Percentiles rank a stretch among this genome's conserved stretches.
These are phyloP conservation scores for Talaromyces albobiverticillius DNA, from an alignment of 2,329 filamentous ascomycete species.

Conservation along the genomic window DNA sequence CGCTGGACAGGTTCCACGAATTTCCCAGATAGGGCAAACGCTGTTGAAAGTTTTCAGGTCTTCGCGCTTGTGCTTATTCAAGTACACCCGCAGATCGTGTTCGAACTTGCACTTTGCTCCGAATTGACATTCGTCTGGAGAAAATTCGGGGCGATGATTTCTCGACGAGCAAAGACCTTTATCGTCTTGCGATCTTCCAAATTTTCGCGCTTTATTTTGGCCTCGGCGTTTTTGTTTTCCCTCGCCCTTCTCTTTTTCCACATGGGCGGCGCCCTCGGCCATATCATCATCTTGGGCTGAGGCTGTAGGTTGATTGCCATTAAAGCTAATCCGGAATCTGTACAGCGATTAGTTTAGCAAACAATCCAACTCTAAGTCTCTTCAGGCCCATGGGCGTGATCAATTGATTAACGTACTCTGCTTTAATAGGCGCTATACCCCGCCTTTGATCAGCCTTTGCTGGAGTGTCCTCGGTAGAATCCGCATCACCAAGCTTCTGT, in stretches of 20 bases:
- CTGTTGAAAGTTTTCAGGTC: slow-evolving; percentile 75
- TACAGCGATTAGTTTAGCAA: not conserved
- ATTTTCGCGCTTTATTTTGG: slow-evolving; percentile 80
- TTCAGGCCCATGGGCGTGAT: not conserved
- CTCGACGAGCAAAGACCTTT: slow-evolving; percentile 75
- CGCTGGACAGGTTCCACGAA: slow-evolving; percentile 70
- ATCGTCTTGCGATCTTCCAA: slow-evolving; percentile 75
- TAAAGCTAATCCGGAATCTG: slow-evolving; percentile 30
- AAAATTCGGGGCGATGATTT: slow-evolving; percentile 73
- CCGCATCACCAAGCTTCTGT: slow-evolving; percentile 51
- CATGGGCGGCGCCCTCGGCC: slow-evolving; percentile 55
- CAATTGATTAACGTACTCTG: slow-evolving; percentile 55
- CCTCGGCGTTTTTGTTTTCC: slow-evolving; percentile 61
- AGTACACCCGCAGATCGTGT: slow-evolving; percentile 82
- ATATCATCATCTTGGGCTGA: slow-evolving; percentile 53
- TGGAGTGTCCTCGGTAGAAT: slow-evolving; percentile 21
- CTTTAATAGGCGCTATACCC: slow-evolving; percentile 69
- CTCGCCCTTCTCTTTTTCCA: slow-evolving; percentile 33
- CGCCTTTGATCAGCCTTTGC: slow-evolving; percentile 33
- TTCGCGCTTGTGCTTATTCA: slow-evolving; percentile 74
- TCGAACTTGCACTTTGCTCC: slow-evolving; percentile 77
- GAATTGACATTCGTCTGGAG: slow-evolving; percentile 69
- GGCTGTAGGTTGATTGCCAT: slow-evolving; percentile 17
- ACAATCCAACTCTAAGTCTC: not conserved
- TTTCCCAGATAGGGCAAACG: slow-evolving; percentile 77